A percentile compares a stretch with the other conserved stretches of the same genome.
These are phyloP conservation scores for Scenedesmus sp. DNA, from an alignment of 163 green algal genomes.

Conservation along the genomic window DNA sequence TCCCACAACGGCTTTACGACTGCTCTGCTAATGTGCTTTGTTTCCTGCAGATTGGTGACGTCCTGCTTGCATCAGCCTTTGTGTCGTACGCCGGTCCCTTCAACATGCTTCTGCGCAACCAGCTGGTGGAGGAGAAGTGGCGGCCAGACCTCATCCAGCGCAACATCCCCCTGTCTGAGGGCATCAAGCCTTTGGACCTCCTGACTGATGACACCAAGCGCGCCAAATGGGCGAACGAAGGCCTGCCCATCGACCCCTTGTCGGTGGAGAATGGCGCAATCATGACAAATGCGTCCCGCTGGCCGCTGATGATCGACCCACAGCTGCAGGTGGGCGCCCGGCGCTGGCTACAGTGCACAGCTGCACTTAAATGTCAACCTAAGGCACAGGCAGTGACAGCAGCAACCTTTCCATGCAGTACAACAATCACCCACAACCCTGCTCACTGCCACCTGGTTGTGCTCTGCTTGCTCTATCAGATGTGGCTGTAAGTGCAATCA, in stretches of 20 bases:
- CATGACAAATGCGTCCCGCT: constrained; percentile 83
- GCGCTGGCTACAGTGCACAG: background rate
- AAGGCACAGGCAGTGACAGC: no score
- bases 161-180: constrained; percentile 80
- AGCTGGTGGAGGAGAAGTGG: constrained; percentile 86
- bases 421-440: no score
- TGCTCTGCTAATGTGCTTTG: background rate
- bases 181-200: constrained; percentile 80
- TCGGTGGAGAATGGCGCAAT: constrained; percentile 95
- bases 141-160: constrained; percentile 83
- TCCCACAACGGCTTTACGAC: background rate
- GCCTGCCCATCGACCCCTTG: constrained; percentile 88
- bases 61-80: constrained; percentile 88
- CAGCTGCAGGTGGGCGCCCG: constrained; percentile 84
- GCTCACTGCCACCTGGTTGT: no score
- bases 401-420: no score
- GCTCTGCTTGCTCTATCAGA: no score
- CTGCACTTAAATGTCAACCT: background rate
- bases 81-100: constrained; percentile 94
- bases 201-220: constrained; percentile 81
- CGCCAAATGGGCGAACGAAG: constrained; percentile 91
- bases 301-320: constrained; percentile 94
- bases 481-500: no score
- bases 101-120: constrained; percentile 81
- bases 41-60: constrained; percentile 76